These are phyloP conservation scores for Botrytis fragariae DNA, from an alignment of 2,329 filamentous ascomycete genomes.

Conservation along the genomic window DNA sequence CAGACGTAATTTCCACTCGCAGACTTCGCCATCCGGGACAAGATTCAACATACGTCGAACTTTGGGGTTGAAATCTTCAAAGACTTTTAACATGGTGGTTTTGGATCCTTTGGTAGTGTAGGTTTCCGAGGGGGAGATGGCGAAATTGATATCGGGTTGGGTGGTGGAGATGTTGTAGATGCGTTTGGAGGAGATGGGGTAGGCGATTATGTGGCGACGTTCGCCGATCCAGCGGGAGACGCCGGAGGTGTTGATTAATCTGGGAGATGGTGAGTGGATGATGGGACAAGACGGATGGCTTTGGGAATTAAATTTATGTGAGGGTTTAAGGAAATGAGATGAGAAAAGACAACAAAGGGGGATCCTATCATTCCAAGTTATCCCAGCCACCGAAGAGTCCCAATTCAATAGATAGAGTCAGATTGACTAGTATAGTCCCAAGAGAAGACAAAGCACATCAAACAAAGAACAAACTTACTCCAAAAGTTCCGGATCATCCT, in stretches of 20 bases:
- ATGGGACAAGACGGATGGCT: constrained; percentile 22
- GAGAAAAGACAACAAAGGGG: not conserved
- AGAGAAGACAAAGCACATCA: not conserved
- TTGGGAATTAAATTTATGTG: not conserved
- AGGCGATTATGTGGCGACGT: constrained; percentile 73
- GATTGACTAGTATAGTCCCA: not conserved
- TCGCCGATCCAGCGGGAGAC: constrained; percentile 75
- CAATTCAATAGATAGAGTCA: not conserved
- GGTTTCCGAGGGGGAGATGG: constrained; percentile 54
- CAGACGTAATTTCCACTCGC: constrained; percentile 61
- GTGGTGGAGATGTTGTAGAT: constrained; percentile 64
- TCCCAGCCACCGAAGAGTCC: not conserved
- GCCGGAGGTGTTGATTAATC: constrained; percentile 66
- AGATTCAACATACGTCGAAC: constrained; percentile 58
- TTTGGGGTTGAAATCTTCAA: constrained; percentile 57
- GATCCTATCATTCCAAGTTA: not conserved
- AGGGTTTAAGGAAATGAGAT: not conserved
- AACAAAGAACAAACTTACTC: not conserved
- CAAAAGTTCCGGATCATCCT: constrained; percentile 56
- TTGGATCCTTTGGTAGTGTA: constrained; percentile 64
- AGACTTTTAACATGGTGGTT: constrained; percentile 57
- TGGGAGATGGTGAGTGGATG: constrained; percentile 41
- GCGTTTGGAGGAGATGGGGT: constrained; percentile 65
- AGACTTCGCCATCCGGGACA: constrained; percentile 41
- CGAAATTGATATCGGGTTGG: constrained; percentile 62